phyloP scores from a whole-genome alignment of 2,329 filamentous ascomycete species.

The Verticillium nubilum region DNA sequence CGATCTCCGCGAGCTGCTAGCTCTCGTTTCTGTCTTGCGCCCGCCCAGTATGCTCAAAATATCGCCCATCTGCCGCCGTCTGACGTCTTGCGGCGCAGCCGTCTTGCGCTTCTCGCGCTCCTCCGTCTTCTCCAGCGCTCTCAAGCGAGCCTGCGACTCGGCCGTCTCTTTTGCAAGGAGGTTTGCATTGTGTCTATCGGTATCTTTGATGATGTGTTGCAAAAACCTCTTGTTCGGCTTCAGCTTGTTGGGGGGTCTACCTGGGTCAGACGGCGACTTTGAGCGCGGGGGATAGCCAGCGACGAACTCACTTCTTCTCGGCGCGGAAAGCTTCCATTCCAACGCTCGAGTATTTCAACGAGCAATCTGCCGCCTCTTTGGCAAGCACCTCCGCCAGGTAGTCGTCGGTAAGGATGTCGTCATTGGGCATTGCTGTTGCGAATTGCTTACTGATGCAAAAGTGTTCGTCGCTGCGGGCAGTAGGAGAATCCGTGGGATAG shows the following conservation, averaged over 20 bases:
- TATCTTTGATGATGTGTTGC: conserved; percentile 80
- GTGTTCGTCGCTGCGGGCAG: neutral
- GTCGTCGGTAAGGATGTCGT: conserved; percentile 62
- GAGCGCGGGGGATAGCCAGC: neutral
- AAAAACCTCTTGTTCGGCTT: conserved; percentile 92
- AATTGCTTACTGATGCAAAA: neutral
- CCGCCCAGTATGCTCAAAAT: conserved; percentile 54
- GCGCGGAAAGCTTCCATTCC: conserved; percentile 61
- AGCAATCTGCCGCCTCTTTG: conserved; percentile 71
- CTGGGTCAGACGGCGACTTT: conserved; percentile 4
- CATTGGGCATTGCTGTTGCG: conserved; percentile 30
- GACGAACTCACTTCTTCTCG: conserved; percentile 39
- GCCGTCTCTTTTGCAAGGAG: conserved; percentile 78
- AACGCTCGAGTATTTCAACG: conserved; percentile 67
- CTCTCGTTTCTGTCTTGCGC: conserved; percentile 13
- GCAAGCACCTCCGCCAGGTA: conserved; percentile 76
- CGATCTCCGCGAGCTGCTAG: conserved; percentile 5
- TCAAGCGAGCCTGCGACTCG: conserved; percentile 68
- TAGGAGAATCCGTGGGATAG: neutral
- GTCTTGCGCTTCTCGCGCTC: conserved; percentile 38
- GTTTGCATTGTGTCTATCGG: conserved; percentile 82
- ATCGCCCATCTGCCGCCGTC: conserved; percentile 53
- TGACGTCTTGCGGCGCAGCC: conserved; percentile 44
- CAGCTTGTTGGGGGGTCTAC: conserved; percentile 60
- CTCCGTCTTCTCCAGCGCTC: conserved; percentile 48